Percentiles rank a stretch among this genome's conserved stretches.
These are phyloP conservation scores for Mrakia hoshinonis DNA, from an alignment of 768 basidiomycete species.

Conservation along the genomic window DNA sequence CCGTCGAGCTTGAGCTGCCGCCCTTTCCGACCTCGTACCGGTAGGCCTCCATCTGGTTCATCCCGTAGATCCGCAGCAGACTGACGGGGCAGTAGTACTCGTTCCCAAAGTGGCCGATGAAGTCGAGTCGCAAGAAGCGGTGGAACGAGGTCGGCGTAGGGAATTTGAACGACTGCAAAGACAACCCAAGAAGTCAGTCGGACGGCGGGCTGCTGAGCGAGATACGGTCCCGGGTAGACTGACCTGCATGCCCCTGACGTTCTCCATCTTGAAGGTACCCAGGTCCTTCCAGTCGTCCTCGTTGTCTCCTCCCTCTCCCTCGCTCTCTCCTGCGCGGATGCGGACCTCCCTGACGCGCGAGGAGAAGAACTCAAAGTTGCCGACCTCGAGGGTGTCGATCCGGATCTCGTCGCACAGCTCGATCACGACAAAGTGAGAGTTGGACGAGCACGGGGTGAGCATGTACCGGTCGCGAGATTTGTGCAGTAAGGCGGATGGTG, in stretches of 20 bases:
- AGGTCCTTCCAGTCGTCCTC: slow-evolving; percentile 58
- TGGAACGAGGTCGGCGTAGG: slow-evolving; percentile 54
- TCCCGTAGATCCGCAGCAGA: slow-evolving; percentile 82
- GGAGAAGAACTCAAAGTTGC: slow-evolving; percentile 96
- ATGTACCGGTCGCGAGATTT: slow-evolving; percentile 90
- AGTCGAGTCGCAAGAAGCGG: slow-evolving; percentile 87
- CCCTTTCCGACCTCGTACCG: slow-evolving; percentile 23
- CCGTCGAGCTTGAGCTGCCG: background rate
- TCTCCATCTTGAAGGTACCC: slow-evolving; percentile 73
- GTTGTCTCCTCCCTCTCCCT: slow-evolving; percentile 36
- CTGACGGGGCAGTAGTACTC: slow-evolving; percentile 96
- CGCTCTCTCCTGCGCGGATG: slow-evolving; percentile 58
- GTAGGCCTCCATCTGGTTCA: slow-evolving; percentile 90
- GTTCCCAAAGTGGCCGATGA: slow-evolving; percentile 81
- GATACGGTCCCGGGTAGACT: slow-evolving; percentile 37
- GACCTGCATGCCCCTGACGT: slow-evolving; percentile 83
- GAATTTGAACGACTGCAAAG: slow-evolving; percentile 37
- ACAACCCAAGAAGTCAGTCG: background rate
- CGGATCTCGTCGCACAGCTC: slow-evolving; percentile 96
- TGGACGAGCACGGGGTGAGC: slow-evolving; percentile 75
- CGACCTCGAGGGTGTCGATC: slow-evolving; percentile 90
- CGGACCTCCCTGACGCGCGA: slow-evolving; percentile 88
- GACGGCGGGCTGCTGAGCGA: too few species aligned
- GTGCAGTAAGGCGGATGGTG: slow-evolving; percentile 70
- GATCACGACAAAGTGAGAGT: slow-evolving; percentile 69